phyloP scores from a whole-genome alignment of 179 eudicot species.

The Beta corolliflora region DNA sequence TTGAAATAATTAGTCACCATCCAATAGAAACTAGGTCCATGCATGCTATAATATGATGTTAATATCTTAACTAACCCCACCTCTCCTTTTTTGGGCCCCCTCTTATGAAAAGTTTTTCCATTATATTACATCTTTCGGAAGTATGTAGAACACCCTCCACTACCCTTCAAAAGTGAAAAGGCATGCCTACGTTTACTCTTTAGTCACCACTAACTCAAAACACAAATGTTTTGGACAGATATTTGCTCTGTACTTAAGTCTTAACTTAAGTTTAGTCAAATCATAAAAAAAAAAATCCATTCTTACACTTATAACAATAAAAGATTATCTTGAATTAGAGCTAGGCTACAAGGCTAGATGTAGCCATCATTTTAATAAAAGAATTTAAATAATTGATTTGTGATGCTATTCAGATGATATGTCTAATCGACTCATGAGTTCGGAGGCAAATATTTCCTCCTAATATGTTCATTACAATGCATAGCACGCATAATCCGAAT shows the following conservation, averaged over 20 bases:
- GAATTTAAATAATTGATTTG: too few relatives aligned
- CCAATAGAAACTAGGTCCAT: slow-evolving; percentile 5
- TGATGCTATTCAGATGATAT: too few relatives aligned
- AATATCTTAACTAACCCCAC: slow-evolving; percentile 3
- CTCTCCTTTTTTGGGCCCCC: not conserved
- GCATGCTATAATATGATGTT: not conserved
- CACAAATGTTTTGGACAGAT: not conserved
- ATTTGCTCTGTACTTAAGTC: not conserved
- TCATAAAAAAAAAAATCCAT: too few relatives aligned
- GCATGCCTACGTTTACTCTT: slow-evolving; percentile 10
- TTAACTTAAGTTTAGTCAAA: too few relatives aligned
- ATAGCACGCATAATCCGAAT: too few relatives aligned
- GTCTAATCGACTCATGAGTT: too few relatives aligned
- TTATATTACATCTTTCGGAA: slow-evolving; percentile 2
- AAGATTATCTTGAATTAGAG: too few relatives aligned
- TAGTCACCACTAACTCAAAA: slow-evolving; percentile 23
- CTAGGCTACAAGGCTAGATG: too few relatives aligned
- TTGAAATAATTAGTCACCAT: not conserved
- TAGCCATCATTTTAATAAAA: too few relatives aligned
- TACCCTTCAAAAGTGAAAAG: slow-evolving; percentile 1
- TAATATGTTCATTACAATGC: too few relatives aligned
- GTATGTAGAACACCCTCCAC: slow-evolving; percentile 24
- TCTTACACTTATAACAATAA: too few relatives aligned
- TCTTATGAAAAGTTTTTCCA: not conserved
- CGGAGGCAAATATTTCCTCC: too few relatives aligned